Percentiles rank a stretch among this genome's conserved stretches.
Evolutionary conservation across 345 rosid genomes (phyloP).

Genomic region (Corchorus olitorius): DNA sequence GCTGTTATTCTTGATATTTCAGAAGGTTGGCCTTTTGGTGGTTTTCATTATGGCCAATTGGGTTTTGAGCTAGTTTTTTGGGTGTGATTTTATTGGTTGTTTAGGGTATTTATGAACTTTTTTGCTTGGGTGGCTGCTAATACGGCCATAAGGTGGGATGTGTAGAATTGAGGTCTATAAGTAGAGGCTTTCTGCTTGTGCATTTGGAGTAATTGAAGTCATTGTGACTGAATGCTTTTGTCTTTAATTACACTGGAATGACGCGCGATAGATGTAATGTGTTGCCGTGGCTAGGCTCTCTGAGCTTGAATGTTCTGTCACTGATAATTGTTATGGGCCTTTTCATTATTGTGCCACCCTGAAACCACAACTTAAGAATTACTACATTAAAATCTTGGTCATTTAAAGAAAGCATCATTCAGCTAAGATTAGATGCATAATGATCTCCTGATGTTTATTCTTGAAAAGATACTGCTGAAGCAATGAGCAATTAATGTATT

Average conservation of each 20-base stretch:
- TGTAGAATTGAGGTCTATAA: not conserved
- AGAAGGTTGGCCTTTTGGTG: too few relatives aligned
- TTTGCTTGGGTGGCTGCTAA: too few relatives aligned
- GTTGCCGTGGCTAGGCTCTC: not conserved
- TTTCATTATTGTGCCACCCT: not conserved
- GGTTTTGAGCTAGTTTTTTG: too few relatives aligned
- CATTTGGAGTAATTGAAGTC: not conserved
- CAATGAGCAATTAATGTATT: not conserved
- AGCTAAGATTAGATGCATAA: not conserved
- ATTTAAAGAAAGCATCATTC: not conserved
- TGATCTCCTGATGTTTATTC: not conserved
- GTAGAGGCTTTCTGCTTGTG: not conserved
- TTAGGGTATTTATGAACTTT: too few relatives aligned
- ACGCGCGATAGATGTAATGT: not conserved
- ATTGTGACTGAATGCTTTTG: not conserved
- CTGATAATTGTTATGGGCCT: not conserved
- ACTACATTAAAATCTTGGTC: conserved; percentile 5
- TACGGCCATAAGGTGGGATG: too few relatives aligned
- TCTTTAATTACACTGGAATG: not conserved
- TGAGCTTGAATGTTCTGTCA: not conserved
- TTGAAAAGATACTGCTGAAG: not conserved
- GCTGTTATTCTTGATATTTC: too few relatives aligned
- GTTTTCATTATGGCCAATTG: too few relatives aligned
- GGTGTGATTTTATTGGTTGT: too few relatives aligned
- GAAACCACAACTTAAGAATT: not conserved